phyloP scores from a whole-genome alignment of 441 rosid genomes.

The Hura crepitans region DNA sequence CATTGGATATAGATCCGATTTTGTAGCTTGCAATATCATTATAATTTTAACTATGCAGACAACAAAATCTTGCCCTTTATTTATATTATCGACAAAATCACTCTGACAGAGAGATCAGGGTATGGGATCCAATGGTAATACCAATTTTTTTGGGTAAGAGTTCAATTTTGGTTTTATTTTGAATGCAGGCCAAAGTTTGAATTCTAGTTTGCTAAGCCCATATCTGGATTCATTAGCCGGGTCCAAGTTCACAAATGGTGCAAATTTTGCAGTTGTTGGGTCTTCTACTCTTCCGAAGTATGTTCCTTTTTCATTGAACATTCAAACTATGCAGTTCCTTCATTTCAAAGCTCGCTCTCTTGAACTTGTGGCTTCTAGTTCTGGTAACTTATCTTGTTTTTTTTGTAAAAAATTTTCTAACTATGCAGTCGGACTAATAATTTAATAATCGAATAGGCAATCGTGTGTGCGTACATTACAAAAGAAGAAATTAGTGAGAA shows the following conservation, averaged over 20 bases:
- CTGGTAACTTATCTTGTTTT: neutral
- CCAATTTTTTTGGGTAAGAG: no score
- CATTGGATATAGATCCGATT: neutral
- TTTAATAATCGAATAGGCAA: no score
- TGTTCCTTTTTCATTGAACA: conserved; percentile 64
- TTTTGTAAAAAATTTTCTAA: neutral
- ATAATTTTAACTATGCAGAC: neutral
- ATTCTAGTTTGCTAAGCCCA: conserved; percentile 55
- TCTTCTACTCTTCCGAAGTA: conserved; percentile 70
- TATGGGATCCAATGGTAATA: neutral
- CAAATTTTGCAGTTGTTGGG: conserved; percentile 70
- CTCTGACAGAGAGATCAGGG: neutral
- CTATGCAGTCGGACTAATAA: no score
- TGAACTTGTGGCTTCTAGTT: conserved; percentile 52
- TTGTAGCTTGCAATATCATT: neutral
- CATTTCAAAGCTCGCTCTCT: conserved; percentile 65
- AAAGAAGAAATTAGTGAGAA: no score
- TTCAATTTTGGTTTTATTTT: neutral
- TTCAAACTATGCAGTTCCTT: conserved; percentile 79
- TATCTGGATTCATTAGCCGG: conserved; percentile 62
- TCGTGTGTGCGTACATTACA: no score
- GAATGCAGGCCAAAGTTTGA: conserved; percentile 69
- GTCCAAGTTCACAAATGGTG: conserved; percentile 60
- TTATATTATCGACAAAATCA: neutral
- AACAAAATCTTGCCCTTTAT: neutral